Conservation (phyloP, 441 rosid genomes). For the Lepidium campestre region DNA sequence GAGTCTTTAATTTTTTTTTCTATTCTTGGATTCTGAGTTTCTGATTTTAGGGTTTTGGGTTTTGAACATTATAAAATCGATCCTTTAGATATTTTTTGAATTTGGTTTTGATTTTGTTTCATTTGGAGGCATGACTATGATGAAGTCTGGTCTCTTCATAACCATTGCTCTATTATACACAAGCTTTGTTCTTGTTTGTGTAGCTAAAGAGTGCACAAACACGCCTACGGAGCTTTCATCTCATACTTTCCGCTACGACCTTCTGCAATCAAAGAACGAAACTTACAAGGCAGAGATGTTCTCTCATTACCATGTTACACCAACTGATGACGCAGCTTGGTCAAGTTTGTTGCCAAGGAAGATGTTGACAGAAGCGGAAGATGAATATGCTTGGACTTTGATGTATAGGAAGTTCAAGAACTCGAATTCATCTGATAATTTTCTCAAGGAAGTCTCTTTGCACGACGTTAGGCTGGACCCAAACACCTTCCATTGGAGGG, state of each 20-base stretch:
- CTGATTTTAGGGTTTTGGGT: background rate
- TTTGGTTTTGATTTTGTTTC: background rate
- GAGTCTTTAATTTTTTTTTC: slow-evolving; percentile 5
- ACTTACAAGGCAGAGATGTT: slow-evolving; percentile 59
- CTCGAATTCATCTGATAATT: slow-evolving; percentile 34
- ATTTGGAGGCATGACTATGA: slow-evolving; percentile 6
- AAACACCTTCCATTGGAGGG: slow-evolving; percentile 50
- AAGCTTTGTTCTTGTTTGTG: slow-evolving; percentile 16
- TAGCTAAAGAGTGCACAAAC: slow-evolving; percentile 81
- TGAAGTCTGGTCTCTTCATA: slow-evolving; percentile 32
- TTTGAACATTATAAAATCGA: background rate
- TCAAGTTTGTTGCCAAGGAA: slow-evolving; percentile 68
- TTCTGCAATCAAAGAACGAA: slow-evolving; percentile 55
- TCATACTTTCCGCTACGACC: slow-evolving; percentile 60
- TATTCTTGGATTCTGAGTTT: background rate
- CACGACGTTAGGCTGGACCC: slow-evolving; percentile 74
- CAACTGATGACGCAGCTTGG: slow-evolving; percentile 83
- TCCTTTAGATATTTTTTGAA: background rate
- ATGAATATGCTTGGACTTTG: slow-evolving; percentile 59
- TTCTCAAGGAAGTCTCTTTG: slow-evolving; percentile 72
- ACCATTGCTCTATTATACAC: slow-evolving; percentile 24
- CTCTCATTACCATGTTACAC: slow-evolving; percentile 75
- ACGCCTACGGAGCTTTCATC: slow-evolving; percentile 59
- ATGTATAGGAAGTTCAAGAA: slow-evolving; percentile 62
- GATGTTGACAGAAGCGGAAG: slow-evolving; percentile 55